Evolutionary conservation across 2,329 filamentous ascomycete genomes (phyloP), one percentile per base, ranked within the genome.

Genomic region (Pseudogymnoascus sp.): DNA sequence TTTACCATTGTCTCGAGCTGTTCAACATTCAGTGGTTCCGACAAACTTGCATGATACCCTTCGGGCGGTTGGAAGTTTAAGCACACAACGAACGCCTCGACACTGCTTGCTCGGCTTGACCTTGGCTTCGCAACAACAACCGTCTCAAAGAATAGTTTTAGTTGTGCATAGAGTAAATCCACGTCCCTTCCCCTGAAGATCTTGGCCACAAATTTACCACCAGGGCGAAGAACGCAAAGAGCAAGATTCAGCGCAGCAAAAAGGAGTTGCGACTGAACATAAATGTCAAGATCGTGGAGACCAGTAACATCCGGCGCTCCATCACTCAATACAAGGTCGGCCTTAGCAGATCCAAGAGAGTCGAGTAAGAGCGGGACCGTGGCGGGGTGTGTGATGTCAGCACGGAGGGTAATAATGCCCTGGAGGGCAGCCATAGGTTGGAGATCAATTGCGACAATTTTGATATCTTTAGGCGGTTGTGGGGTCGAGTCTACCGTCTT

Each of bases 81-180:
- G 72, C 94, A 97, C 14, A 99, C 93, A 53, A 99, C 90, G 68
- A 99, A 99, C 0, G 94, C 93, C 73, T 99, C 94, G 18, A 99
- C 86, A 74, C 91, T 96, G 74, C 93, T 97, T 1, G 93, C 94
- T n/a, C 94, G 83, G 70, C 91, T 96, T 65, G 91, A 96, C 60
- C 94, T 80, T 2, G 94, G 94, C 77, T 99, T 99, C 11, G 94
- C 92, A 14, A 97, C 91, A 20, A 90, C 84, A 41, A 99, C 94
- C 60, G 84, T 79, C 66, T 88, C 84, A 67, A 99, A 99, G 60
- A 97, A 91, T 18, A 93, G 84, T 72, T 92, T 94, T 60, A 99
- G 82, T 73, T 99, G 94, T 1, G 91, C 91, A 71, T 94, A 97
- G 7, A 99, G 83, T 22, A 97, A 79, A 71, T 97, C 94, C n/a